These are phyloP conservation scores for Chondrus crispus DNA, from an alignment of 23 red algal species.

Conservation along the genomic window DNA sequence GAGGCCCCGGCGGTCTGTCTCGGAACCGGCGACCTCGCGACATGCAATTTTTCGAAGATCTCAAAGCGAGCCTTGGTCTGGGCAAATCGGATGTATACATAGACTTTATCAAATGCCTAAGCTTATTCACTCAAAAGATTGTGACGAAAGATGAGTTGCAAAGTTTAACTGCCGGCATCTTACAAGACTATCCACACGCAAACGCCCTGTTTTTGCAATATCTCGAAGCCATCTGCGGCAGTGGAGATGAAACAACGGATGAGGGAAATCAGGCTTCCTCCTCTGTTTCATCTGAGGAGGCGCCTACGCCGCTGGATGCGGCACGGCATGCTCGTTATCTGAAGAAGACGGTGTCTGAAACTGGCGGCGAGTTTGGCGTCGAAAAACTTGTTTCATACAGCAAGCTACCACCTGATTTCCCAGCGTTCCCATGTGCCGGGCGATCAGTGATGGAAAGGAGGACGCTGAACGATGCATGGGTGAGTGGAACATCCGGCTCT, in stretches of 20 bases:
- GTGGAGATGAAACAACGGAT: conserved; percentile 1
- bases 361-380: conserved; percentile 56
- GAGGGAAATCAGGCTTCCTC: conserved; percentile 18
- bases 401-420: conserved; percentile 71
- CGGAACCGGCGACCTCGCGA: neutral
- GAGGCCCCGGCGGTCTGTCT: neutral
- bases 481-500: conserved; percentile 86
- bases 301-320: conserved; percentile 14
- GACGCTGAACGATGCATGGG: conserved; percentile 93
- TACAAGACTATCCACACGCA: conserved; percentile 53
- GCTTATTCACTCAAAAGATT: conserved; percentile 83
- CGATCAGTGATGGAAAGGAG: conserved; percentile 64
- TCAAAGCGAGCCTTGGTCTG: conserved; percentile 75
- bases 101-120: conserved; percentile 97
- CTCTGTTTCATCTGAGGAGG: conserved; percentile 44
- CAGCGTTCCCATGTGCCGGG: conserved; percentile 48
- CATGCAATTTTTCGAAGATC: conserved; percentile 82
- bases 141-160: conserved; percentile 78
- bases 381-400: conserved; percentile 72
- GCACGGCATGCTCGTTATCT: conserved; percentile 35
- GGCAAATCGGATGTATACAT: conserved; percentile 58
- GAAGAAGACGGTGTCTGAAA: conserved; percentile 86
- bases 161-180: conserved; percentile 64
- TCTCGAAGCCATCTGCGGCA: conserved; percentile 34
- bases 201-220: conserved; percentile 68